Base-by-base conservation (phyloP, 2,329 filamentous ascomycete species). In the Plectosphaerella sp. region DNA sequence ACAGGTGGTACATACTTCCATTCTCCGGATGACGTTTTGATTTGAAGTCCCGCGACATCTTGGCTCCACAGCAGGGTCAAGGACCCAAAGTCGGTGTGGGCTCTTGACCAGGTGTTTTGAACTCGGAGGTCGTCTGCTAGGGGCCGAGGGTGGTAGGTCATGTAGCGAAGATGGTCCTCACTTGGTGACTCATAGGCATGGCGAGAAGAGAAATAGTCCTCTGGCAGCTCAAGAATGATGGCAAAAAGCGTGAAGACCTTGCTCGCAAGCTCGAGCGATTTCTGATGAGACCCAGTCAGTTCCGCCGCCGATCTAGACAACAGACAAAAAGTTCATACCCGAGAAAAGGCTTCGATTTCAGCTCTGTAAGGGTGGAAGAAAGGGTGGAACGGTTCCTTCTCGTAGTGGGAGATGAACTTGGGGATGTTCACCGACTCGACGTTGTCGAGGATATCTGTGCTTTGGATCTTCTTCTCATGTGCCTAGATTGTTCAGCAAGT, bases 141-240 rank as follows among this genome's bases (percentile, higher is more conserved):
- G 0, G 67, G 65, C 7, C 77, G 71, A 0, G 72, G 67, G 28
- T 72, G 69, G 57, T 81, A 82, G 47, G 73, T 69, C 78, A 81
- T 82, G 62, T 80, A 81, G 8, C 80, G 75, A 12, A 81, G 68
- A 56, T 82, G 78, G 53, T 79, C 75, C 48, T 82, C 79, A 43
- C 75, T 75, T 15, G 73, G 68, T 33, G 72, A 66, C 2, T 77
- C 68, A 54, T 82, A 84, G 5, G 66, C 67, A 58, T 83, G 80
- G 46, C 74, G 70, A 42, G 83, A 72, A 53, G 76, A 75, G 43
- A 84, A 72, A 54, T 76, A 75, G 12, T 82, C 76, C 42, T 77
- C 74, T 0, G 77, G 75, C 0, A 84, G 67, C 58, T 83, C 73
- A 2, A 83, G 73, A 4, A 82, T 70, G 51, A 83, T 75, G n/a